Conservation (phyloP, 495 filamentous ascomycete genomes). For the Lasiosphaeria hispida region DNA sequence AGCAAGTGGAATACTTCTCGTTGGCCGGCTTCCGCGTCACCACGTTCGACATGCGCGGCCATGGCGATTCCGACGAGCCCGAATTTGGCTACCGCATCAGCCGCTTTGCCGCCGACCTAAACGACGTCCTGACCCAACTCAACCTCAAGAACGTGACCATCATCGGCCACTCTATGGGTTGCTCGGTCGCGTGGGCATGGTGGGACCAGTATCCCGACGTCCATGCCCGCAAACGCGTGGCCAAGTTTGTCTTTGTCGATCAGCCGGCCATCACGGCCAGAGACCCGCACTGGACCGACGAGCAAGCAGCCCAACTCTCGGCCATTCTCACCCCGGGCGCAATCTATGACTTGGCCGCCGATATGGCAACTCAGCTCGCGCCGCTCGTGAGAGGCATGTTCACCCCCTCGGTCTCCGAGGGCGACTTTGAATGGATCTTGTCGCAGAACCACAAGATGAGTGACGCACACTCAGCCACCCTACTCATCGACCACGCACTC, state of each 20-base stretch:
- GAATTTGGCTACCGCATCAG: constrained; percentile 19
- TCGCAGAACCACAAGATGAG: constrained; percentile 17
- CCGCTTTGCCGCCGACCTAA: constrained; percentile 18
- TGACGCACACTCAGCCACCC: constrained; percentile 7
- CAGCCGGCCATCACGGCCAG: neutral
- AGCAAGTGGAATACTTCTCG: constrained; percentile 16
- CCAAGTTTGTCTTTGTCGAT: constrained; percentile 15
- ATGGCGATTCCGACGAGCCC: constrained; percentile 17
- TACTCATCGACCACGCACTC: constrained; percentile 8
- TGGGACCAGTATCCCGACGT: constrained; percentile 16
- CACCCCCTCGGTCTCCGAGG: constrained; percentile 7
- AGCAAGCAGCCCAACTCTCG: neutral
- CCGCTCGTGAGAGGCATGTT: constrained; percentile 14
- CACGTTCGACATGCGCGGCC: constrained; percentile 14
- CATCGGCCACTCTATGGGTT: constrained; percentile 18
- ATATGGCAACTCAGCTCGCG: constrained; percentile 9
- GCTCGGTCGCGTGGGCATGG: constrained; percentile 16
- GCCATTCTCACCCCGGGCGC: constrained; percentile 4
- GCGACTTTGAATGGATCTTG: constrained; percentile 13
- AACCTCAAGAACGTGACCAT: constrained; percentile 11
- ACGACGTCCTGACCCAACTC: constrained; percentile 14
- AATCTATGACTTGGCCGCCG: constrained; percentile 7
- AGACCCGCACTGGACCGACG: constrained; percentile 12
- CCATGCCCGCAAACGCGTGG: constrained; percentile 12
- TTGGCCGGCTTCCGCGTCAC: constrained; percentile 16